These are phyloP conservation scores for Cyclostephanos tholiformis DNA, from an alignment of 108 stramenopile species.

Conservation along the genomic window DNA sequence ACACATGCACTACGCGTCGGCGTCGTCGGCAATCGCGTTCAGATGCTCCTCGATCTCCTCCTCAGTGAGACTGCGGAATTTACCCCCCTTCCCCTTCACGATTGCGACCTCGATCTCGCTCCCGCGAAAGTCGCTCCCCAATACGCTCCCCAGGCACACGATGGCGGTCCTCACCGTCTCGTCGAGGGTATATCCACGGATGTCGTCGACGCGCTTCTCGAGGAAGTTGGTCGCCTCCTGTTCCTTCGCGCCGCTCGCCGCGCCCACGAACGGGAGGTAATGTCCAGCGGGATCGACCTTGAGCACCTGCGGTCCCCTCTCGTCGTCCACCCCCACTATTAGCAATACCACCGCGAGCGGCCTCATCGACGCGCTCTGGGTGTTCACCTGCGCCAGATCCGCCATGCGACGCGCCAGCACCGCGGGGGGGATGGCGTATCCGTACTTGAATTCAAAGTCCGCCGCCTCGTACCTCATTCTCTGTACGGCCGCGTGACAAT, in stretches of 20 bases:
- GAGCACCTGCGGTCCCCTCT: conserved; percentile 93
- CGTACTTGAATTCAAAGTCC: conserved; percentile 95
- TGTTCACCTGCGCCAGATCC: conserved; percentile 97
- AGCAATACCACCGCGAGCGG: conserved; percentile 90
- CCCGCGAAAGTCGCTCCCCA: conserved; percentile 95
- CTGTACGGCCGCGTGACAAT: conserved; percentile 83
- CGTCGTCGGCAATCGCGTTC: conserved; percentile 98
- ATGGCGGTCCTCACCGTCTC: conserved; percentile 87
- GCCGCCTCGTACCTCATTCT: conserved; percentile 95
- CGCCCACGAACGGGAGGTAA: conserved; percentile 93
- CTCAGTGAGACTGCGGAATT: conserved; percentile 84
- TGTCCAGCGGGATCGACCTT: conserved; percentile 99
- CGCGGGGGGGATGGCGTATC: conserved; percentile 90
- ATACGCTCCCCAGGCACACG: conserved; percentile 92
- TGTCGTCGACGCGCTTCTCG: conserved; percentile 92
- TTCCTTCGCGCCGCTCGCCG: conserved; percentile 93
- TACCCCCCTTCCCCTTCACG: conserved; percentile 76
- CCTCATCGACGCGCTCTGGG: conserved; percentile 93
- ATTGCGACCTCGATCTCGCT: conserved; percentile 95
- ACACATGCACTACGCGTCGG: conserved; percentile 70
- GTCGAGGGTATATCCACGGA: conserved; percentile 59
- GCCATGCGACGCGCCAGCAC: conserved; percentile 96
- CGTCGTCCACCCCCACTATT: conserved; percentile 96
- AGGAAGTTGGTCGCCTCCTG: conserved; percentile 99
- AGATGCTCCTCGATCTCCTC: conserved; percentile 95